Evolutionary conservation across 1,284 basidiomycete genomes (phyloP), one percentile per base, ranked within the genome.

Genomic region (Leccinum insolens): DNA sequence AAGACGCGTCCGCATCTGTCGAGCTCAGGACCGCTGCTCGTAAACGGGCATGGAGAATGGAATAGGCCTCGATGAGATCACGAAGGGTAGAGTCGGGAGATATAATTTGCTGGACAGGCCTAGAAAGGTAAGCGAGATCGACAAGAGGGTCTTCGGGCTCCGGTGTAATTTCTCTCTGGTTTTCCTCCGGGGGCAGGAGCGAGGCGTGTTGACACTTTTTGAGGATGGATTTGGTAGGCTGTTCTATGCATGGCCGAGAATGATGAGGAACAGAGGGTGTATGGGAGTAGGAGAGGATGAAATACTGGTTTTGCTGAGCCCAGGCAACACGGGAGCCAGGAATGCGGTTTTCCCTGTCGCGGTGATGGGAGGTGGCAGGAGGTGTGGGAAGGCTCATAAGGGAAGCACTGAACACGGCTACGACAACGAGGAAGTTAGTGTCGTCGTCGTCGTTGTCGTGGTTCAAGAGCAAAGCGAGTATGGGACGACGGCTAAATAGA

Each of bases 51-150:
- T 87, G 83, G 31, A 94, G 84, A 34, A 91, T 75, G 31, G 86
- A 88, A 77, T 94, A 93, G 0, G 89, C 90, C 73, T 91, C 88
- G 67, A 90, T 89, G 65, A 91, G 82, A 63, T 89, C 86, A 60
- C 81, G 80, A 59, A 88, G 77, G 31, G 83, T 79, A 61, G 83
- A 78, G 61, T 82, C 80, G 0, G 79, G 70, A 4, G 85, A 81
- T 20, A 90, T 77, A 61, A 94, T 88, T 61, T 80, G 84, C 4
- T 84, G 78, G 2, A 93, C 83, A 4, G 90, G 88, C 34, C 82
- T 81, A 20, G 83, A 82, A 31, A 94, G 84, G 73, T 92, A 94
- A 31, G 80, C 76, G 9, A 88, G 77, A 72, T 92, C 83, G 11
- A 82, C 81, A n/a, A 91, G 81, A 9, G 90, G 89, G 72, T 89